These are phyloP conservation scores for Talaromyces wortmannii DNA, from an alignment of 495 filamentous ascomycete species.

Conservation along the genomic window DNA sequence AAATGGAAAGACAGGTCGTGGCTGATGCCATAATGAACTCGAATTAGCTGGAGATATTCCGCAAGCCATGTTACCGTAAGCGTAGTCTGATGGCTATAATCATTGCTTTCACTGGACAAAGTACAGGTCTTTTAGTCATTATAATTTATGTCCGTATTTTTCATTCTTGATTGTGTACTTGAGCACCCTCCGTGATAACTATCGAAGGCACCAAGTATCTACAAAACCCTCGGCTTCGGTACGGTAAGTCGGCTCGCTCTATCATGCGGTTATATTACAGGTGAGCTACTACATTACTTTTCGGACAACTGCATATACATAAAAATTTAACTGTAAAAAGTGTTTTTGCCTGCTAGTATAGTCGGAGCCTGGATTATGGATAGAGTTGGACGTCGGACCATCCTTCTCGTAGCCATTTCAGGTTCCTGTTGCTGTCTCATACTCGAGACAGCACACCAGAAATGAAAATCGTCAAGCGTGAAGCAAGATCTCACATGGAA, in stretches of 20 bases:
- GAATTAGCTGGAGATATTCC: neutral
- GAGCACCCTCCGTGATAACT: neutral
- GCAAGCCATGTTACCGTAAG: neutral
- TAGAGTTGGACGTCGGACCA: too few relatives aligned
- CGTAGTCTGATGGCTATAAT: neutral
- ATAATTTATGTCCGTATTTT: neutral
- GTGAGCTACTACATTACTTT: too few relatives aligned
- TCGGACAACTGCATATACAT: too few relatives aligned
- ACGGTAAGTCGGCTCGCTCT: neutral
- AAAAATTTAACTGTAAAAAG: too few relatives aligned
- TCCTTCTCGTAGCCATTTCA: too few relatives aligned
- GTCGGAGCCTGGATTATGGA: too few relatives aligned
- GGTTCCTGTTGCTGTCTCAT: too few relatives aligned
- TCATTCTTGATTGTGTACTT: too few relatives aligned
- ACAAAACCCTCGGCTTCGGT: neutral
- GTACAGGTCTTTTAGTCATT: neutral
- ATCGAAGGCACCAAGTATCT: neutral
- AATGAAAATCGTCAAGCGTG: too few relatives aligned
- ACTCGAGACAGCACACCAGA: too few relatives aligned
- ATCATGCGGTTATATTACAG: neutral
- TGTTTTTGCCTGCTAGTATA: too few relatives aligned
- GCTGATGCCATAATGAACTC: neutral
- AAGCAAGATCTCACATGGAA: too few relatives aligned
- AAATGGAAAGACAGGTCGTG: slow-evolving; percentile 4
- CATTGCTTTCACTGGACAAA: neutral